Percentiles rank a stretch among this genome's conserved stretches.
These are phyloP conservation scores for Lentinula lateritia DNA, from an alignment of 768 basidiomycete genomes.

Conservation along the genomic window DNA sequence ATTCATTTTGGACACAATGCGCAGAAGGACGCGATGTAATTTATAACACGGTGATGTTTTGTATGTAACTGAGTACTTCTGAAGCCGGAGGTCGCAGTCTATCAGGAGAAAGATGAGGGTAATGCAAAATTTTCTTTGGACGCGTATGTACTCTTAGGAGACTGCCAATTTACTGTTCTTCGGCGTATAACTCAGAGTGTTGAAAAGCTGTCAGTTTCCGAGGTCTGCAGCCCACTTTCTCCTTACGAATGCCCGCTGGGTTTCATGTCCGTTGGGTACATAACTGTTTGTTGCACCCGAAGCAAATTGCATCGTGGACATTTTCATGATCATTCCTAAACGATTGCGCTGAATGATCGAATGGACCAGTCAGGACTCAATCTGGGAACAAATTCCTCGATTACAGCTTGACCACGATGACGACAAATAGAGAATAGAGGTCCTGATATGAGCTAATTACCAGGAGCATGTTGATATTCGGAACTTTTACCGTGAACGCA, in stretches of 20 bases:
- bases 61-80: not conserved
- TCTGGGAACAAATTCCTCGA: not conserved
- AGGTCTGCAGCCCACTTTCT: too few species aligned
- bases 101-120: too few species aligned
- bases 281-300: not conserved
- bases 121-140: too few species aligned
- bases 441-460: not conserved
- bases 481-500: not conserved
- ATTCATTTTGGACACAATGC: not conserved
- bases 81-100: too few species aligned
- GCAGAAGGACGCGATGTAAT: not conserved
- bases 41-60: not conserved
- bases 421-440: not conserved
- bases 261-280: not conserved
- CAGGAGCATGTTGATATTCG: not conserved
- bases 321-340: not conserved
- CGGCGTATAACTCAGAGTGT: too few species aligned
- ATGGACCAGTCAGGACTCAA: not conserved
- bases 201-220: too few species aligned
- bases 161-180: too few species aligned
- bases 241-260: too few species aligned
- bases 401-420: not conserved
- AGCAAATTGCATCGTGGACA: not conserved
- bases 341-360: not conserved
- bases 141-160: too few species aligned